phyloP scores from a whole-genome alignment of 2,329 filamentous ascomycete species.

The Bisporella sp. region DNA sequence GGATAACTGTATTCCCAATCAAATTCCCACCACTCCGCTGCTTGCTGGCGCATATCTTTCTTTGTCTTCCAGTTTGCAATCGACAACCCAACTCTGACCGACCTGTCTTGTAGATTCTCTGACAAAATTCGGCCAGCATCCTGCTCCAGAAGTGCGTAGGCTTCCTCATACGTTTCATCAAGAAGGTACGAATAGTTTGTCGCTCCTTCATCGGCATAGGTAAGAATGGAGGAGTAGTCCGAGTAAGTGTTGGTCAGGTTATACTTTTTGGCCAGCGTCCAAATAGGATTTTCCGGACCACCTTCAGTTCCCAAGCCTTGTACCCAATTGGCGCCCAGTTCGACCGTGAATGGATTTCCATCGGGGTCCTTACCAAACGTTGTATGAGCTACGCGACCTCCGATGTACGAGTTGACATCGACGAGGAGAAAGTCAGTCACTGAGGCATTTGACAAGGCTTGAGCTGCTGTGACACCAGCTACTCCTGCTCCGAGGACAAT shows the following conservation, averaged over 20 bases:
- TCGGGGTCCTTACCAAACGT: constrained; percentile 23
- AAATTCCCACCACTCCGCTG: constrained; percentile 53
- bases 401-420: constrained; percentile 55
- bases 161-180: constrained; percentile 38
- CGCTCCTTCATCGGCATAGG: constrained; percentile 51
- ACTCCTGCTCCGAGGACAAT: constrained; percentile 50
- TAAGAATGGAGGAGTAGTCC: constrained; percentile 49
- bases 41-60: constrained; percentile 46
- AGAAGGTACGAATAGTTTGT: constrained; percentile 44
- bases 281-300: constrained; percentile 53
- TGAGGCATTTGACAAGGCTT: constrained; percentile 54
- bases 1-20: constrained; percentile 54
- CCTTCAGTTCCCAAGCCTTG: constrained; percentile 32
- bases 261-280: constrained; percentile 54
- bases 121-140: constrained; percentile 50
- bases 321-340: constrained; percentile 62
- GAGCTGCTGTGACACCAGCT: constrained; percentile 56
- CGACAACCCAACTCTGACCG: constrained; percentile 49
- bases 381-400: constrained; percentile 50
- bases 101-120: constrained; percentile 55
- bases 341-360: constrained; percentile 42
- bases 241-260: constrained; percentile 48
- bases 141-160: constrained; percentile 38
- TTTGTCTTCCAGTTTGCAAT: constrained; percentile 57
- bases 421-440: constrained; percentile 58